These are phyloP conservation scores for Leishmania amazonensis DNA, from an alignment of 208 protist genomes.

Conservation along the genomic window DNA sequence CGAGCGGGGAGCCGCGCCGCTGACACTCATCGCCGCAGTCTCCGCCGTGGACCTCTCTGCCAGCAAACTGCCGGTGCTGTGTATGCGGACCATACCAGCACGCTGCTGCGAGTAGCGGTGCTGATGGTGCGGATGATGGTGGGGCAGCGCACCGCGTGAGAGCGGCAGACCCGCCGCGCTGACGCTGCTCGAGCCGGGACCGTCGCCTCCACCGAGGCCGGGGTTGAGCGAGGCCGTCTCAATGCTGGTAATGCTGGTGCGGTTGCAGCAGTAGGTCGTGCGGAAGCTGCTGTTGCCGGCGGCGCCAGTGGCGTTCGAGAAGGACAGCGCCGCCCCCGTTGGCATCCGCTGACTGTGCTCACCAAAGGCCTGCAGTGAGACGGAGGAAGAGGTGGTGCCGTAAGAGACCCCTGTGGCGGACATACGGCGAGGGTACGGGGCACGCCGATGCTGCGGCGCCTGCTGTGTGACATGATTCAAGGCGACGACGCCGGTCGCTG, in stretches of 20 bases:
- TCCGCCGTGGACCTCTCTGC: background rate
- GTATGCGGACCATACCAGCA: background rate
- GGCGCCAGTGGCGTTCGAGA: background rate
- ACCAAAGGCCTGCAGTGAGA: conserved; percentile 12
- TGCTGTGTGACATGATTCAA: conserved; percentile 5
- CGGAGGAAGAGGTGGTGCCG: conserved; percentile 14
- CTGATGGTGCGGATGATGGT: conserved; percentile 6
- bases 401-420: conserved; percentile 19
- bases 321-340: background rate
- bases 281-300: conserved; percentile 38
- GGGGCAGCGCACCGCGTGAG: conserved; percentile 36
- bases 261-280: conserved; percentile 49
- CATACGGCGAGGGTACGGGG: conserved; percentile 25
- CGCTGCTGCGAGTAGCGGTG: conserved; percentile 18
- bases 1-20: conserved; percentile 6
- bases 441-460: conserved; percentile 13
- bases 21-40: background rate
- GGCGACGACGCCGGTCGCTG: background rate
- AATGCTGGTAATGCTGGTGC: conserved; percentile 8
- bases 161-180: conserved; percentile 40
- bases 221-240: conserved; percentile 15
- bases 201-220: conserved; percentile 14
- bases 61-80: conserved; percentile 1
- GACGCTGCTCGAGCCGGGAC: conserved; percentile 4
- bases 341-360: conserved; percentile 13